These are phyloP conservation scores for Aureobasidium leucospermi DNA, from an alignment of 2,329 filamentous ascomycete genomes.

Conservation along the genomic window DNA sequence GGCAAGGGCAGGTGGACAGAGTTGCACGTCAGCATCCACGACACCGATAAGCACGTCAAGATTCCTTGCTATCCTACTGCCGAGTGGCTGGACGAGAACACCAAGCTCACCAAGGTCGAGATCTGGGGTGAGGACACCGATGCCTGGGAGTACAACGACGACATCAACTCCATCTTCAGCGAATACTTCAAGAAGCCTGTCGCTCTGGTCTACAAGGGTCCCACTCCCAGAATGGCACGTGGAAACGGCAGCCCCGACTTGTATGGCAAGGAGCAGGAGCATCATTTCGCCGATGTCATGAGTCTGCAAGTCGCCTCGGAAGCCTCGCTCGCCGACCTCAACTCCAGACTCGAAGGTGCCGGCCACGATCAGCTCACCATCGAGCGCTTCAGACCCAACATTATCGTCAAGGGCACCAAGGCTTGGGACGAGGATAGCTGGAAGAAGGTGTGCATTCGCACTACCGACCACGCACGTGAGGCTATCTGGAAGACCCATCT, in stretches of 20 bases:
- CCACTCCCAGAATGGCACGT: constrained; percentile 45
- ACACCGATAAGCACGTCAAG: constrained; percentile 35
- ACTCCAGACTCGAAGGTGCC: constrained; percentile 39
- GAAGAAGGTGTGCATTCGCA: constrained; percentile 49
- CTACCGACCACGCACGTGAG: constrained; percentile 24
- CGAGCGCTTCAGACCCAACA: constrained; percentile 58
- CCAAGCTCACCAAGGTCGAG: constrained; percentile 41
- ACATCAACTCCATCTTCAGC: constrained; percentile 48
- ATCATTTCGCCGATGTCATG: constrained; percentile 55
- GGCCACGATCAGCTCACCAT: constrained; percentile 46
- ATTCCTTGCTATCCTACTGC: constrained; percentile 49
- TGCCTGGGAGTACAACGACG: constrained; percentile 45
- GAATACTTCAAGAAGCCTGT: constrained; percentile 50
- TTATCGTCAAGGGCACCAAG: constrained; percentile 48
- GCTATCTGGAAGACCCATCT: constrained; percentile 37
- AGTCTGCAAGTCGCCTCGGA: constrained; percentile 50
- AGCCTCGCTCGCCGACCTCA: constrained; percentile 51
- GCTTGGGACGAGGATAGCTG: constrained; percentile 59
- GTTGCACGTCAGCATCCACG: constrained; percentile 43
- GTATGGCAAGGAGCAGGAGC: constrained; percentile 40
- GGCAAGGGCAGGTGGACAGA: constrained; percentile 24
- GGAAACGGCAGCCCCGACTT: constrained; percentile 49
- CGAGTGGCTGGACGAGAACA: constrained; percentile 49
- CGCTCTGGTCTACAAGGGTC: constrained; percentile 55
- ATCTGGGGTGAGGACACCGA: constrained; percentile 56